These are phyloP conservation scores for Podospora pseudopauciseta DNA, from an alignment of 495 filamentous ascomycete genomes.

Conservation along the genomic window DNA sequence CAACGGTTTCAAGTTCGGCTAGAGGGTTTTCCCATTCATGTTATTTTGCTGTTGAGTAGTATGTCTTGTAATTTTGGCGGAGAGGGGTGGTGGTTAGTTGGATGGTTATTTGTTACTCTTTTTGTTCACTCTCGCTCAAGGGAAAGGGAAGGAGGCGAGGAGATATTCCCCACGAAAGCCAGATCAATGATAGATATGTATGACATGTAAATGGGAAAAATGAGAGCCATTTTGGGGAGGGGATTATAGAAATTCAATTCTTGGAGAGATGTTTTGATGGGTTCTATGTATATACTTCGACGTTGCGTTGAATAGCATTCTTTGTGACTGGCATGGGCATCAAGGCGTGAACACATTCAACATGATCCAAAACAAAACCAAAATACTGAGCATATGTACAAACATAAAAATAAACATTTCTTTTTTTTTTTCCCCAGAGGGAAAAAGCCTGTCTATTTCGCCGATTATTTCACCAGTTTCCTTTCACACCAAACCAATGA, in stretches of 20 bases:
- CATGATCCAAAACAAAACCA: not conserved
- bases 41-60: not conserved
- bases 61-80: not conserved
- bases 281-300: no score
- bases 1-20: not conserved
- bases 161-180: not conserved
- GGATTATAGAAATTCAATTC: no score
- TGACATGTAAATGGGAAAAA: not conserved
- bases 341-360: no score
- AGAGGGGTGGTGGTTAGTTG: not conserved
- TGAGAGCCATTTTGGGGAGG: no score
- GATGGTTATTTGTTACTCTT: not conserved
- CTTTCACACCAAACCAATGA: not conserved
- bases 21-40: not conserved
- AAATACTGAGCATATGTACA: not conserved
- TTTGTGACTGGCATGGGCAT: no score
- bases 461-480: not conserved
- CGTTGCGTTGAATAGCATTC: no score
- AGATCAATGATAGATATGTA: not conserved
- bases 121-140: not conserved
- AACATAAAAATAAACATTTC: not conserved
- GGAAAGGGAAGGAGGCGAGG: no score
- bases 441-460: conserved; percentile 1
- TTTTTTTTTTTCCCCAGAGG: not conserved
- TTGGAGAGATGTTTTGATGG: no score